These are phyloP conservation scores for Passalora sequoiae DNA, from an alignment of 2,329 filamentous ascomycete genomes.

Conservation along the genomic window DNA sequence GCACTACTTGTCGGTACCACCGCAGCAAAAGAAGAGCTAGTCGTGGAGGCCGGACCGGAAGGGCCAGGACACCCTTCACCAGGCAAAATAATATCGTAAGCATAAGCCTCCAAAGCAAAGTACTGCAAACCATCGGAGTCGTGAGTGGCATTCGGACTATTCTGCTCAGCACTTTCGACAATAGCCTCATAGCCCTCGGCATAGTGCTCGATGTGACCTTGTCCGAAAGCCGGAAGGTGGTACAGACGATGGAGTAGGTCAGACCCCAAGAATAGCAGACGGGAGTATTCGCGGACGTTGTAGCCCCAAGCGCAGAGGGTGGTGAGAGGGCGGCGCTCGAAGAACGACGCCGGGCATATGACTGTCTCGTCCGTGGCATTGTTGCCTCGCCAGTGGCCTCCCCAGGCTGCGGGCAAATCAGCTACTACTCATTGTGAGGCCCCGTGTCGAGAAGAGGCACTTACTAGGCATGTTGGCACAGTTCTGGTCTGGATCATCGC, in stretches of 20 bases:
- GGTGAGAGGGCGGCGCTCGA: no score
- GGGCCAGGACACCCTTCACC: constrained; percentile 57
- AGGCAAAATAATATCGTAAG: constrained; percentile 59
- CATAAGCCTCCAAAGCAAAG: constrained; percentile 64
- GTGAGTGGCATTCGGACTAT: constrained; percentile 46
- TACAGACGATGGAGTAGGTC: constrained; percentile 64
- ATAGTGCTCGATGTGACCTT: constrained; percentile 58
- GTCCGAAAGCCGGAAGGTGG: constrained; percentile 58
- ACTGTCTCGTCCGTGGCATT: no score
- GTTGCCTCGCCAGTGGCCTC: no score
- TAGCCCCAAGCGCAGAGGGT: no score
- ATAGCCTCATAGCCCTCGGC: constrained; percentile 54
- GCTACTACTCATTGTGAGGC: no score
- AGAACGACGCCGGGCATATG: no score
- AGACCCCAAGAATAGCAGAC: no score
- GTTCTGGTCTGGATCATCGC: no score
- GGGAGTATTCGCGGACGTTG: no score
- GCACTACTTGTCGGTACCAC: background rate
- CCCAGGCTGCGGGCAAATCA: no score
- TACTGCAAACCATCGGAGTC: constrained; percentile 63
- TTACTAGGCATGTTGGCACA: no score
- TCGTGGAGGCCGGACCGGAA: constrained; percentile 14
- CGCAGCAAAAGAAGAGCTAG: constrained; percentile 8
- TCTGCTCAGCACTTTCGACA: constrained; percentile 49
- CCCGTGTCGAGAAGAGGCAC: no score